A percentile compares a stretch with the other conserved stretches of the same genome.
Conservation (phyloP, 2,329 filamentous ascomycete species). For the Curvularia hawaiiensis region DNA sequence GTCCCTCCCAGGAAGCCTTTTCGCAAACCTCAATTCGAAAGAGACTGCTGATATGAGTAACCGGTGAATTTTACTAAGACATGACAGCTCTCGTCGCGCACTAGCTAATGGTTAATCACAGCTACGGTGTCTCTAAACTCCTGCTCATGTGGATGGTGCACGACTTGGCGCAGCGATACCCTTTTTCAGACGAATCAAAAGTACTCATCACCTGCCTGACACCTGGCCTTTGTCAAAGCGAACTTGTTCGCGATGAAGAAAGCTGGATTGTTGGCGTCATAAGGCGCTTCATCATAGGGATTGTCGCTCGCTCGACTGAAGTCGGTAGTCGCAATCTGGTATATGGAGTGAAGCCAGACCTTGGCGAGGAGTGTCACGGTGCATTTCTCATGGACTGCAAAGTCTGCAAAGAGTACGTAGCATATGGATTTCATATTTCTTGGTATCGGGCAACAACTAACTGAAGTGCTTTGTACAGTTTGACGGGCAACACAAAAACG, state of each 20-base stretch:
- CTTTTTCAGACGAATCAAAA: constrained; percentile 25
- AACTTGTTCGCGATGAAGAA: constrained; percentile 32
- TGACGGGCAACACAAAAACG: not conserved
- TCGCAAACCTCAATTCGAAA: constrained; percentile 28
- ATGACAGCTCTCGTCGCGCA: not conserved
- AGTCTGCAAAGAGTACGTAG: constrained; percentile 17
- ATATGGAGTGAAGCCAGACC: constrained; percentile 20
- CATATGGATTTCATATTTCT: not conserved
- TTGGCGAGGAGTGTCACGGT: constrained; percentile 27
- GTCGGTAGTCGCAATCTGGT: constrained; percentile 29
- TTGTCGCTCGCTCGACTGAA: constrained; percentile 29
- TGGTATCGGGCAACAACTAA: not conserved
- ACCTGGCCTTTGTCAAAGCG: constrained; percentile 35
- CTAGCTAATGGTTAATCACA: constrained; percentile 10
- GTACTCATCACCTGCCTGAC: constrained; percentile 37
- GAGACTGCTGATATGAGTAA: constrained; percentile 13
- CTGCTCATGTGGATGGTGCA: constrained; percentile 33
- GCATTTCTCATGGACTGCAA: constrained; percentile 27
- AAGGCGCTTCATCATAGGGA: not conserved
- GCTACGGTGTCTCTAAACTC: constrained; percentile 33
- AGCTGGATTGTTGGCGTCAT: constrained; percentile 6
- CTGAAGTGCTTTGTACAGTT: not conserved
- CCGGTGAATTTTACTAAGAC: not conserved
- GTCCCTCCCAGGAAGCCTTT: constrained; percentile 16
- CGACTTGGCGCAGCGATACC: constrained; percentile 24